Percentiles rank a stretch among this genome's conserved stretches.
Evolutionary conservation across 1,284 basidiomycete species (phyloP).

Genomic region (Irpex rosettiformis): DNA sequence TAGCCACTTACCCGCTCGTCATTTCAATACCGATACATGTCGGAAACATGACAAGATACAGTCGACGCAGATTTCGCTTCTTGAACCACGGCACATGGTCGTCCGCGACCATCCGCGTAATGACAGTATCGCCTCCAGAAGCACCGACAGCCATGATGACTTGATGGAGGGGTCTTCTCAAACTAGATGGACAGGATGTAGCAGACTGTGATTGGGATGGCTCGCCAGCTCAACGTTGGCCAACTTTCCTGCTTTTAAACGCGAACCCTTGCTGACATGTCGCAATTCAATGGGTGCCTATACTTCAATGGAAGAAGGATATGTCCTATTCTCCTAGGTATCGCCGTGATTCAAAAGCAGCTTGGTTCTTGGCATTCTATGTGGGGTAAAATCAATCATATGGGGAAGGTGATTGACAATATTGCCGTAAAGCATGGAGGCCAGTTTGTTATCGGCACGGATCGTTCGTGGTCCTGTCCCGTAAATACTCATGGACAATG

Average conservation of each 20-base stretch:
- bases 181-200: not conserved
- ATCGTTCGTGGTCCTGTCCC: too few species aligned
- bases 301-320: not conserved
- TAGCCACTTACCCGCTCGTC: constrained; percentile 47
- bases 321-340: not conserved
- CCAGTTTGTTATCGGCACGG: not conserved
- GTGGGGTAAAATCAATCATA: not conserved
- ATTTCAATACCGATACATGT: constrained; percentile 61
- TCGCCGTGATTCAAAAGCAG: not conserved
- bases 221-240: not conserved
- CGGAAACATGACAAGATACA: constrained; percentile 52
- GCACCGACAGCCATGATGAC: constrained; percentile 17
- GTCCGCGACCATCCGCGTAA: constrained; percentile 40
- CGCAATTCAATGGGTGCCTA: not conserved
- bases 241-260: not conserved
- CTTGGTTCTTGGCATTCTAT: not conserved
- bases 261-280: not conserved
- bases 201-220: not conserved
- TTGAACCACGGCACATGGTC: constrained; percentile 54
- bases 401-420: not conserved
- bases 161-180: constrained; percentile 5
- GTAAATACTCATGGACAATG: too few species aligned
- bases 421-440: not conserved
- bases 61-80: constrained; percentile 46
- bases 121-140: constrained; percentile 32